Conservation (phyloP, 768 basidiomycete genomes). For the Lentinula guzmanii region DNA sequence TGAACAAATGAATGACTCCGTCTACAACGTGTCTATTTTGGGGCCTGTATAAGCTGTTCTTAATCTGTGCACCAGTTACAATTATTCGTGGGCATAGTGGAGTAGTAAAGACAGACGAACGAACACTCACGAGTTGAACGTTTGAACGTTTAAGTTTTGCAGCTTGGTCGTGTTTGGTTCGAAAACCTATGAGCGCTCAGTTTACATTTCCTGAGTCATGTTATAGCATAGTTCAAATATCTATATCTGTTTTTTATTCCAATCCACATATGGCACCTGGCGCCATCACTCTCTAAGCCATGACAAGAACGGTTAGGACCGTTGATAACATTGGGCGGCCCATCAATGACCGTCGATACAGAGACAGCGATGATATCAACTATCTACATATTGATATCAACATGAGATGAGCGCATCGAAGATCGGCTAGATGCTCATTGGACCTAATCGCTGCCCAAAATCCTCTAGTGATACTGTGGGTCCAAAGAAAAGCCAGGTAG, state of each 20-base stretch:
- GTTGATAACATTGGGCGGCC: no score
- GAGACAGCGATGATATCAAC: background rate
- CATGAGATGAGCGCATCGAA: background rate
- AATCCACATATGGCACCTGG: no score
- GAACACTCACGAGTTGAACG: background rate
- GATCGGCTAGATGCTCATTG: background rate
- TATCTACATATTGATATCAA: background rate
- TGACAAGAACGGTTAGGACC: no score
- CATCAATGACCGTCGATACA: no score
- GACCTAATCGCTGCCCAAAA: background rate
- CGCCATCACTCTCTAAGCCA: no score
- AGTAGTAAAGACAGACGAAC: background rate
- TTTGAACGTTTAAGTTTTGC: background rate
- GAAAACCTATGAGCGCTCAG: background rate
- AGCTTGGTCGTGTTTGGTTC: background rate
- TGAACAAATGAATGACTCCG: background rate
- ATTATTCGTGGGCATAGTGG: background rate
- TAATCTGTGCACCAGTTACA: no score
- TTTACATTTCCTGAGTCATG: no score
- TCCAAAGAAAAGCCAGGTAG: background rate
- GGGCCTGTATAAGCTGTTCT: background rate
- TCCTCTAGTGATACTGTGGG: constrained; percentile 2
- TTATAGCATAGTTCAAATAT: no score
- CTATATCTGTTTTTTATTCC: no score
- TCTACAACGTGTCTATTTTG: background rate